Evolutionary conservation across 2,329 filamentous ascomycete species (phyloP), one percentile per base, ranked within the genome.

Genomic region (Colletotrichum abscissum): DNA sequence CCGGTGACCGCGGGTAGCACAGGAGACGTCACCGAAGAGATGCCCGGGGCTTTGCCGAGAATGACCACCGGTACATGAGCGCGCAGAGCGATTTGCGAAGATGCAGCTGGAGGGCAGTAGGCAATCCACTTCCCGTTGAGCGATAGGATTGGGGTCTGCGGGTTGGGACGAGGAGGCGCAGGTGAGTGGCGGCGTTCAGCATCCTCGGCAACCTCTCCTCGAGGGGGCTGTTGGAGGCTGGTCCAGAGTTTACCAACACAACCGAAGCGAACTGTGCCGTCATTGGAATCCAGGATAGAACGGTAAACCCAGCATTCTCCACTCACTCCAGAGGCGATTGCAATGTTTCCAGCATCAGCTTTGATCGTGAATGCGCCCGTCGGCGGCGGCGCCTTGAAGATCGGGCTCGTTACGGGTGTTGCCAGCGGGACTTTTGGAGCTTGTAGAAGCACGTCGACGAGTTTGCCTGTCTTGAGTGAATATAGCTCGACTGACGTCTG

Each of bases 241-340:
- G 97, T 98, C 97, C 97, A 99, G 22, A 97, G 85, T 83, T 99
- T 99, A 24, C 93, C 95, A 68, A 97, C 87, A 78, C 95, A 98
- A 49, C 83, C 86, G 80, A 88, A 92, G 19, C 82, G 79, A 57
- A 84, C 76, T 26, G 83, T 83, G 1, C 81, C 79, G 26, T 88
- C 88, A 59, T 84, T 82, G 1, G 82, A 78, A 67, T 83, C 79
- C 11, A 83, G 77, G 9, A 86, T 80, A 74, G 91, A 89, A 9
- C 87, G 84, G 77, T 89, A 98, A 8, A 98, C 86, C 88, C 93
- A 98, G 58, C 96, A 92, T 83, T 98, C 96, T 14, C 96, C 96
- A 63, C 94, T 98, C 26, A 88, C 84, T 3, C 95, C 95, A 63
- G 95, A 98, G 67, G 93, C 91, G 38, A 98, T 86, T 3, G 92